These are phyloP conservation scores for Auxenochlorella pyrenoidosa DNA, from an alignment of 139 green algal species.

Conservation along the genomic window DNA sequence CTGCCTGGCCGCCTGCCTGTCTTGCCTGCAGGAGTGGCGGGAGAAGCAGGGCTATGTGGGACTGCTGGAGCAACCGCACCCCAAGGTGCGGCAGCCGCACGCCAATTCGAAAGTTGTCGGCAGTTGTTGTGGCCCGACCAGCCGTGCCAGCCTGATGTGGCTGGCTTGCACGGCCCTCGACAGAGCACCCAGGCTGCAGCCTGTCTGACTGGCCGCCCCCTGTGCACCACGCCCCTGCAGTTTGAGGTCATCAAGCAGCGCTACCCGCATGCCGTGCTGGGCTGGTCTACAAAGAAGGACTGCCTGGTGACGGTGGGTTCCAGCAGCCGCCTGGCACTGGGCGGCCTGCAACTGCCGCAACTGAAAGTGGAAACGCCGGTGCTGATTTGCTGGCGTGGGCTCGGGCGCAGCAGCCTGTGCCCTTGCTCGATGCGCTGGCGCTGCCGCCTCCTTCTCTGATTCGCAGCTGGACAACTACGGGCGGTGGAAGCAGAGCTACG, in stretches of 20 bases:
- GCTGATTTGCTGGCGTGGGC: too few species aligned
- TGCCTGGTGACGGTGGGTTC: constrained; percentile 25
- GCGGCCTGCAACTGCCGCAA: background rate
- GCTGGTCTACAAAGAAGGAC: constrained; percentile 38
- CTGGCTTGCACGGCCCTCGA: too few species aligned
- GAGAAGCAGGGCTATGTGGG: background rate
- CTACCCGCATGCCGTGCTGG: constrained; percentile 40
- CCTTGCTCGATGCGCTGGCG: background rate
- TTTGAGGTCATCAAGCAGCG: constrained; percentile 36
- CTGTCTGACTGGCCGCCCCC: background rate
- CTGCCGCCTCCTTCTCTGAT: background rate
- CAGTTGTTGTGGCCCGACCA: too few species aligned
- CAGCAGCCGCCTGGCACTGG: too few species aligned
- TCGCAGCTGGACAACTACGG: constrained; percentile 15
- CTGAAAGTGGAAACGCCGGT: too few species aligned
- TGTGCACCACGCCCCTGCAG: background rate
- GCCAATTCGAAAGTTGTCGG: background rate
- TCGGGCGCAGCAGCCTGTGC: background rate
- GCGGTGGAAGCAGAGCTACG: background rate
- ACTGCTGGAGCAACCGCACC: constrained; percentile 12
- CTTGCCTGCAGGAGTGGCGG: constrained; percentile 5
- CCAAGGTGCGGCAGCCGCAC: background rate
- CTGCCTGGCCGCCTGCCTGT: background rate
- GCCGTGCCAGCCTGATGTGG: too few species aligned
- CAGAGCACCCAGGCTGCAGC: too few species aligned